Evolutionary conservation across 2,329 filamentous ascomycete species (phyloP), one percentile per base, ranked within the genome.

Genomic region (Zopfia rhizophila): DNA sequence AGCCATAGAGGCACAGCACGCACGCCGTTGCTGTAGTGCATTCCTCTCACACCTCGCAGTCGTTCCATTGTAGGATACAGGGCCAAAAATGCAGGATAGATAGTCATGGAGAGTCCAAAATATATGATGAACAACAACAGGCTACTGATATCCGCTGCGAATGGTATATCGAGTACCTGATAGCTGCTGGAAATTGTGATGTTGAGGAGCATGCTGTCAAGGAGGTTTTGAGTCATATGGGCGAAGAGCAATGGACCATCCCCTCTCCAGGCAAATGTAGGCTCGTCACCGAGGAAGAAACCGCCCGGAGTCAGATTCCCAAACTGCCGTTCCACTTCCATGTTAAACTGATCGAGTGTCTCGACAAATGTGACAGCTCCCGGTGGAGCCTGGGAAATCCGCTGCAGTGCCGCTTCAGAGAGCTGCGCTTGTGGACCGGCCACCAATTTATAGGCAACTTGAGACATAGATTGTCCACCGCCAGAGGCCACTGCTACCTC

Each of bases 21-120:
- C 19, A 95, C 89, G 31, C 91, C 91, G 62, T 95, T 95, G 36
- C 88, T 92, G 72, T 93, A 95, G 66, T 95, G 86, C 10, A 96
- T 75, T 11, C 87, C 87, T 33, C 91, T 83, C n/a, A 96, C 88
- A 51, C 89, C 86, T 37, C 84, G 78, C 5, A 89, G 78, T 18
- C 90, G 81, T 68, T 96, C 91, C 17, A 87, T 76, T 21, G 89
- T 94, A 1, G 89, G 88, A 61, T 95, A 95, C 2, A 96, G 76
- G 0, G 87, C 82, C 60, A 95, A 93, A 75, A 96, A 92, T 7
- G 86, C 89, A 1, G 91, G 89, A 58, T 87, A 91, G 1, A 84
- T 83, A 2, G 83, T 79, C 66, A 92, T 82, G 1, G 86, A 88
- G 7, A 95, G 78, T 7, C 86, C 83, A 65, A 91, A 87, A 69